Percentiles rank a stretch among this genome's conserved stretches.
Evolutionary conservation across 169 alveolate genomes (phyloP).

Genomic region (Eimeria mitis): DNA sequence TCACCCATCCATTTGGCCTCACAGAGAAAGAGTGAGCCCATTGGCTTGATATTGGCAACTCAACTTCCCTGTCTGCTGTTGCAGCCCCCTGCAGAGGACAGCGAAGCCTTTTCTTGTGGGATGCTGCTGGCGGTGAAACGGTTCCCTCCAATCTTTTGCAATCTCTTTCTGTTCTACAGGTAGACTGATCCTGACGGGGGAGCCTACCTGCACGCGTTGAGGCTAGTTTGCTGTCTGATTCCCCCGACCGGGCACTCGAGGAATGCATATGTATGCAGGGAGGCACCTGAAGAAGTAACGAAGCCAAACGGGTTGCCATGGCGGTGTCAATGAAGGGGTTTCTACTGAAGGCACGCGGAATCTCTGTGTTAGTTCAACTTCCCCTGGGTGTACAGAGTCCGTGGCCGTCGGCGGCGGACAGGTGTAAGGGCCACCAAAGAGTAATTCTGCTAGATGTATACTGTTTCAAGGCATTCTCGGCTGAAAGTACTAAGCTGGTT

Average conservation of each 20-base stretch:
- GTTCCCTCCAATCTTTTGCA: background rate
- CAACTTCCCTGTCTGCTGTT: background rate
- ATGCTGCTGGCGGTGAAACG: background rate
- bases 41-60: background rate
- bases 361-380: background rate
- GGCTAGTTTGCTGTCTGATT: background rate
- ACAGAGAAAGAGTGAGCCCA: background rate
- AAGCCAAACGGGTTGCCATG: background rate
- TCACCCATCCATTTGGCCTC: background rate
- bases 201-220: background rate
- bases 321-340: background rate
- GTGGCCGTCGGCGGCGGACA: background rate
- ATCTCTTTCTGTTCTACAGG: background rate
- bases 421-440: background rate
- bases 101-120: background rate
- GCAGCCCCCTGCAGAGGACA: background rate
- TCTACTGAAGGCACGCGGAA: background rate
- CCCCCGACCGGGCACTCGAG: background rate
- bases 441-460: background rate
- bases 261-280: background rate
- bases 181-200: background rate
- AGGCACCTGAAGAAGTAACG: background rate
- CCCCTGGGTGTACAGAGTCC: background rate
- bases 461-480: background rate
- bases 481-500: background rate